These are phyloP conservation scores for Syzygium jambos DNA, from an alignment of 345 rosid species.

Conservation along the genomic window DNA sequence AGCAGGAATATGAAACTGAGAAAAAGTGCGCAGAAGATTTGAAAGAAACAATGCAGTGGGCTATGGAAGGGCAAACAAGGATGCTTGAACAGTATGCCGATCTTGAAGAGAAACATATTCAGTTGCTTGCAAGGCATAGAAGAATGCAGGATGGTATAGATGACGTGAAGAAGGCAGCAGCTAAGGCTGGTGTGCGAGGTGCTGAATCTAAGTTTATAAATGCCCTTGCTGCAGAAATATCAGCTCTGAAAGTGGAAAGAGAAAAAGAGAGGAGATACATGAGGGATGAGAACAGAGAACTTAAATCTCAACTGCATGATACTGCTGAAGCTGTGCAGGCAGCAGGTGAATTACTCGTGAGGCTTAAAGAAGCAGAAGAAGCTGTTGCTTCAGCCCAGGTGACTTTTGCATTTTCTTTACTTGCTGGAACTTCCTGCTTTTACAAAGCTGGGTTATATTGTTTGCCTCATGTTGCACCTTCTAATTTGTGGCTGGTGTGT, in stretches of 20 bases:
- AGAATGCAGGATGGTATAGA: conserved; percentile 88
- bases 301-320: conserved; percentile 83
- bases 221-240: conserved; percentile 88
- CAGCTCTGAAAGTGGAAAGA: conserved; percentile 73
- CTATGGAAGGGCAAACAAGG: conserved; percentile 92
- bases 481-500: background rate
- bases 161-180: conserved; percentile 89
- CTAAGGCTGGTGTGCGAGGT: conserved; percentile 85
- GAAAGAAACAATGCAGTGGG: conserved; percentile 91
- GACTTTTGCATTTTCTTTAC: conserved; percentile 2
- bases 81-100: conserved; percentile 98
- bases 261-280: conserved; percentile 80
- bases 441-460: background rate
- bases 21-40: conserved; percentile 79
- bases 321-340: conserved; percentile 99
- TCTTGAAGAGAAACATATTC: conserved; percentile 90
- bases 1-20: conserved; percentile 71
- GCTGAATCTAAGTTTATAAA: conserved; percentile 91
- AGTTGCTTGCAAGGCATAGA: conserved; percentile 85
- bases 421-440: background rate
- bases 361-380: conserved; percentile 96
- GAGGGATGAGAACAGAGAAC: conserved; percentile 83
- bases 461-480: background rate
- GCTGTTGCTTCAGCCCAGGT: conserved; percentile 68
- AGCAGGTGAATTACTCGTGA: conserved; percentile 88